Evolutionary conservation across 208 protist species (phyloP).

Genomic region (Trypanosoma rangeli): DNA sequence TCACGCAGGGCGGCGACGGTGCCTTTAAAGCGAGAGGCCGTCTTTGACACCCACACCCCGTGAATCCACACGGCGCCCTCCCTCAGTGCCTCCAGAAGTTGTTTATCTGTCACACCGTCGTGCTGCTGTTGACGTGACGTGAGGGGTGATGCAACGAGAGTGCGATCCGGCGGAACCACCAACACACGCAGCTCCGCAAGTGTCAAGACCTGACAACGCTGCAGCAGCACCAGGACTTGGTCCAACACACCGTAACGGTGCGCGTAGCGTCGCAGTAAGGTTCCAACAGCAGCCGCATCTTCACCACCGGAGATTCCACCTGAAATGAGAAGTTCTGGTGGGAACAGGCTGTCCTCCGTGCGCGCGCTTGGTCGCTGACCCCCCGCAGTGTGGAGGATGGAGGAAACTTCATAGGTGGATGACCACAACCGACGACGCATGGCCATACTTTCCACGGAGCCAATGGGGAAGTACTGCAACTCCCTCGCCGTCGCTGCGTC

Average conservation of each 20-base stretch:
- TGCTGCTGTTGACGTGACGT: conserved; percentile 3
- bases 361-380: background rate
- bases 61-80: conserved; percentile 70
- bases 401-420: conserved; percentile 31
- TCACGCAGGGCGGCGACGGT: conserved; percentile 69
- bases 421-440: conserved; percentile 47
- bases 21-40: conserved; percentile 57
- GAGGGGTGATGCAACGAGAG: conserved; percentile 3
- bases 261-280: conserved; percentile 69
- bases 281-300: conserved; percentile 30
- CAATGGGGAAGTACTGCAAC: conserved; percentile 48
- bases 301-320: conserved; percentile 77
- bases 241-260: conserved; percentile 41
- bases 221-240: conserved; percentile 54
- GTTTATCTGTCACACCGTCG: conserved; percentile 29
- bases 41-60: conserved; percentile 79
- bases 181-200: conserved; percentile 31
- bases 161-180: conserved; percentile 14
- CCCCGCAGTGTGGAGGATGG: background rate
- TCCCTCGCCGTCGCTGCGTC: conserved; percentile 56
- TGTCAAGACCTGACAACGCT: conserved; percentile 68
- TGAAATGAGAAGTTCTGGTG: conserved; percentile 71
- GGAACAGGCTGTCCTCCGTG: conserved; percentile 72
- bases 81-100: conserved; percentile 53
- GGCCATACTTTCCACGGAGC: conserved; percentile 59